Conservation (phyloP, 2,329 filamentous ascomycete genomes). For the Colletotrichum tanaceti region DNA sequence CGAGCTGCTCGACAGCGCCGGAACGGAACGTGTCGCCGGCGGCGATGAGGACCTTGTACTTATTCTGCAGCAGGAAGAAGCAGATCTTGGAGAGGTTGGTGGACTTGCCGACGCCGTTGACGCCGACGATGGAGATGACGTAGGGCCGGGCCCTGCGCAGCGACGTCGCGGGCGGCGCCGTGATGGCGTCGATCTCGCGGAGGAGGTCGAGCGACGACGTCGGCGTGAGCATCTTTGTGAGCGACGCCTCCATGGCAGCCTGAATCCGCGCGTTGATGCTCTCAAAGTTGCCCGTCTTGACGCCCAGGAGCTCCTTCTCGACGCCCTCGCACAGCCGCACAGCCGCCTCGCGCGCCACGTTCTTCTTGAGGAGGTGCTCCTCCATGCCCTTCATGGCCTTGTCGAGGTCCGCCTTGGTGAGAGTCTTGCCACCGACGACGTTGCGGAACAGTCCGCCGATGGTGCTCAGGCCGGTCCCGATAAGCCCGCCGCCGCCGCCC, state of each 20-base stretch:
- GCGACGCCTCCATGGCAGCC: slow-evolving; percentile 88
- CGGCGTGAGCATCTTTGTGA: slow-evolving; percentile 95
- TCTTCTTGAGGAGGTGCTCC: slow-evolving; percentile 93
- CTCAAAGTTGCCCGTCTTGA: slow-evolving; percentile 93
- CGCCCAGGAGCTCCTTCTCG: slow-evolving; percentile 87
- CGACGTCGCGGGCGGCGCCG: slow-evolving; percentile 72
- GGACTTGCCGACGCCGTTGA: slow-evolving; percentile 98
- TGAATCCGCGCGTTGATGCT: slow-evolving; percentile 86
- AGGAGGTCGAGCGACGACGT: slow-evolving; percentile 94
- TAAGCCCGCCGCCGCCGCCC: slow-evolving; percentile 66
- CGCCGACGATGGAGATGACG: slow-evolving; percentile 97
- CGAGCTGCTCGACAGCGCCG: slow-evolving; percentile 95
- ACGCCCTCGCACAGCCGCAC: slow-evolving; percentile 91
- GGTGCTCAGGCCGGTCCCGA: slow-evolving; percentile 83
- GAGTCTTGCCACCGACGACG: slow-evolving; percentile 91
- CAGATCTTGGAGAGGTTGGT: slow-evolving; percentile 98
- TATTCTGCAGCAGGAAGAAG: slow-evolving; percentile 97
- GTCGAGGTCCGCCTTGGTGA: slow-evolving; percentile 88
- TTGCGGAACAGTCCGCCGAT: slow-evolving; percentile 93
- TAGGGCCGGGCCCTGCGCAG: slow-evolving; percentile 80
- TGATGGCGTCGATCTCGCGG: slow-evolving; percentile 87
- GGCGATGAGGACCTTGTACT: slow-evolving; percentile 92
- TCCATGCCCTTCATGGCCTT: slow-evolving; percentile 97
- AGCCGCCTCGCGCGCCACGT: slow-evolving; percentile 94
- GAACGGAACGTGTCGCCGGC: slow-evolving; percentile 98